Evolutionary conservation across 2,329 filamentous ascomycete species (phyloP), one percentile per base, ranked within the genome.

Genomic region (Parascedosporium putredinis): DNA sequence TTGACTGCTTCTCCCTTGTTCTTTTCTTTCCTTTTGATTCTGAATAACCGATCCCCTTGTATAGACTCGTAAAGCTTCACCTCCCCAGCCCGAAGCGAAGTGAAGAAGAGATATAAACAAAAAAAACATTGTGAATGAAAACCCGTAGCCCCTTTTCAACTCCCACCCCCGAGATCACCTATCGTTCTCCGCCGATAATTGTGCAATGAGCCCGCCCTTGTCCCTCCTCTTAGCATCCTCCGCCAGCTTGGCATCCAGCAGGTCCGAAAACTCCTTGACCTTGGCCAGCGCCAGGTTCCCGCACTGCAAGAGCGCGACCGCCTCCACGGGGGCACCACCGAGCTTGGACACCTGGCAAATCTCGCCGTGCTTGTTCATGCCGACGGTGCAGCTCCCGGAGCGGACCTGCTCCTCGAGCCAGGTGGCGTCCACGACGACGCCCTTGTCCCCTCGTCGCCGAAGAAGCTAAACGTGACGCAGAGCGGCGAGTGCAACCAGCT

Each of bases 401-500:
- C 85, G 73, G 51, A 89, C 72, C 64, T 88, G 84, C 68, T 93
- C 87, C 68, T 93, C 87, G 34, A 86, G 65, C 63, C 81, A 72
- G 40, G 75, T 84, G 2, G 86, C 76, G 64, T 93, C 87, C n/a
- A 87, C 63, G 49, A 90, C 60, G 40, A 86, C 76, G 12, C 83
- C 74, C 16, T 57, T 61, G 56, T 86, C 83, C 4, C 86, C 31
- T 83, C 79, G 25, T 85, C 75, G 60, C 79, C 74, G 66, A 86
- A 96, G 62, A 89, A 91, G 59, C 82, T 87, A 66, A 95, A 95
- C 0, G 89, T 95, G 43, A 96, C 76, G 62, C 90, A 95, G 50
- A 96, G 84, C 1, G 93, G 93, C 57, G 88, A 86, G 67, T 97
- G 93, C 55, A 96, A 78, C 72, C 95, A 88, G 58, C 87, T 89